Evolutionary conservation across 768 basidiomycete species (phyloP), one percentile per base, ranked within the genome.

Genomic region (Coprinopsis cinerea): DNA sequence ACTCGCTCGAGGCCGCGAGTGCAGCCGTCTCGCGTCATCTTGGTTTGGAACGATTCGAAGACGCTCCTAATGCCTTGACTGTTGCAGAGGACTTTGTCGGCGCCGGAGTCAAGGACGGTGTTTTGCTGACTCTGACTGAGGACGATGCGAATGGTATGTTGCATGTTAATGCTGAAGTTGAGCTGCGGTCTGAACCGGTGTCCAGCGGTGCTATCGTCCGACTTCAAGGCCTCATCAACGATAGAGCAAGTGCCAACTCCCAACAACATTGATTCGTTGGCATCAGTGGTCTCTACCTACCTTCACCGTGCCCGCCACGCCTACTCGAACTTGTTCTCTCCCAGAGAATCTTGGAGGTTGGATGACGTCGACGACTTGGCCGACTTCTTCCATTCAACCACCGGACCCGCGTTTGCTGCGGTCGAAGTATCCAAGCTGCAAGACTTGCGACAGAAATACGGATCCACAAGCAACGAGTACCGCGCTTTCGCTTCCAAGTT

Each of bases 1-100:
- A 82, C 22, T 73, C 77, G 17, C 69, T 73, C 23, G 70, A 75
- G 35, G 76, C 79, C 44, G 82, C 82, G 36, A 80, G 75, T 56
- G 72, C 78, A 28, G 78, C 72, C 4, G 68, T 90, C 26, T 77
- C 85, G 17, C 78, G 76, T 47, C 85, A 89, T 61, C 75, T 89
- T 10, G 81, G 82, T n/a, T 73, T 88, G 4, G 87, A 88, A 57
- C 65, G 65, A 17, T 82, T 82, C 55, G 83, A 85, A 59, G 69
- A 70, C 52, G 61, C 66, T 45, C 67, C 67, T 27, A 53, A 61
- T 24, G 47, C 57, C 53, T 42, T 53, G 27, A 58, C 56, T 40
- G 53, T 65, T 50, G 59, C 56, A 30, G 72, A 77, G 42, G 67
- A 73, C 37, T 81, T 89, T 55, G 78, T 88, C 17, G 85, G 78